Base-by-base conservation (phyloP, 192 early-diverging fungal genomes). In the Coemansia sp. region DNA sequence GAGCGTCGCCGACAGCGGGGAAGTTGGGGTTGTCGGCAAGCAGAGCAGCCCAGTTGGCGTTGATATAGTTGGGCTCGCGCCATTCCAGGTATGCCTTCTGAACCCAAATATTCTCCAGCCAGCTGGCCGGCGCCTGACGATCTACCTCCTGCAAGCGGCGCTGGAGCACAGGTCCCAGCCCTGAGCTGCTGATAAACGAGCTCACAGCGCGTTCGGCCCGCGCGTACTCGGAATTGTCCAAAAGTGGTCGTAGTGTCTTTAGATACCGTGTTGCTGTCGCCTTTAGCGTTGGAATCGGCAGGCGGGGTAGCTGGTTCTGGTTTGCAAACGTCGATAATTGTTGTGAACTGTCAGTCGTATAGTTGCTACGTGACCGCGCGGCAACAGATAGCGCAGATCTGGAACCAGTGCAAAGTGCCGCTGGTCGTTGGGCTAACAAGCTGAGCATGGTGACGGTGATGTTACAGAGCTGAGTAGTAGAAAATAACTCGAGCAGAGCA, bases 81-180 rank as follows among this genome's bases (percentile, higher is more conserved):
- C 91, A 96, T 49, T 90, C 88, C 28, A 93, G 85, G 61, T 94
- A 94, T 14, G 90, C 92, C 62, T 90, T 87, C 59, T 84, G 78
- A 14, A 94, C 81, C 91, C 87, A 92, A 31, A 94, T 87, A 8
- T 88, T 81, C 65, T 98, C 95, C 58, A 98, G 82, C 95, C 95
- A 98, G 38, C 87, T 93, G 62, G 88, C 38, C 31, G 85, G 65
- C 60, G 90, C 88, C 19, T 73, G 71, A 59, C 78, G 68, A 69
- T 94, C 94, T 59, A 89, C 77, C 15, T 83, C 84, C 38, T 82
- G 68, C 42, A 98, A 71, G 2, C 93, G 86, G 23, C 63, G 38
- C 75, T 98, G 95, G 25, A 98, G 78, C 5, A 74, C 82, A 19
- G 88, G 83, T 4, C 89, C 95, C 15, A 94, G 52, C 1, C 91